phyloP scores from a whole-genome alignment of 1,139 yeast species.

The Blastobotrys illinoisensis region DNA sequence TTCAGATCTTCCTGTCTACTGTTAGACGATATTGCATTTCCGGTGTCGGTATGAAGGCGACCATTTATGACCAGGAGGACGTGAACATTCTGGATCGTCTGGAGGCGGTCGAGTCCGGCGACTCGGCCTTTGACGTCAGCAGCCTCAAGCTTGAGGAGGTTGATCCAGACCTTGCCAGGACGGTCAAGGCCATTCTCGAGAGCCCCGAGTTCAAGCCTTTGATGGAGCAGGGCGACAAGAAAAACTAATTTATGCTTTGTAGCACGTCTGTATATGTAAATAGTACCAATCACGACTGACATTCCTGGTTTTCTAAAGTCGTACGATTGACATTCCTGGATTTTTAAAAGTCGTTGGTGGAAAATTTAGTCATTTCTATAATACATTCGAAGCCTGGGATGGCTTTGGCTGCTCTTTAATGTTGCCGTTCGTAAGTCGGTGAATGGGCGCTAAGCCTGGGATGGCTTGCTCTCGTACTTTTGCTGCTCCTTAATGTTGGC shows the following conservation, averaged over 20 bases:
- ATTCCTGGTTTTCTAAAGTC: not conserved
- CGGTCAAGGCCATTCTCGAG: constrained; percentile 66
- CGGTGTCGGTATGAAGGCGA: constrained; percentile 80
- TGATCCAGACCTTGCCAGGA: constrained; percentile 60
- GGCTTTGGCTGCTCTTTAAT: no score
- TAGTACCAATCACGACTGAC: not conserved
- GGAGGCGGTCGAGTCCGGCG: constrained; percentile 26
- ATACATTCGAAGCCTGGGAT: no score
- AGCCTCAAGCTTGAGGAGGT: constrained; percentile 20
- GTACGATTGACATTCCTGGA: no score
- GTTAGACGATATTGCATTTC: constrained; percentile 70
- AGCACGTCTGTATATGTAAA: not conserved
- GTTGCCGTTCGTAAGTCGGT: no score
- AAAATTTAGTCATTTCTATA: no score
- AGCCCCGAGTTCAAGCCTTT: constrained; percentile 52
- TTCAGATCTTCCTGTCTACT: constrained; percentile 78
- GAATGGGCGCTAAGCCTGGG: not conserved
- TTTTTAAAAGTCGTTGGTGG: no score
- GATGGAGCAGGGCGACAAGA: constrained; percentile 16
- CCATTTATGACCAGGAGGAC: constrained; percentile 57
- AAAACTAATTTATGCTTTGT: not conserved
- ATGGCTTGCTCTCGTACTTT: not conserved
- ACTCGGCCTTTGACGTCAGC: constrained; percentile 2
- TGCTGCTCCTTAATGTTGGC: constrained; percentile 19
- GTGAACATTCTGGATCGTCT: constrained; percentile 32